Evolutionary conservation across 2,329 filamentous ascomycete genomes (phyloP).

Genomic region (Microdochium paspali): DNA sequence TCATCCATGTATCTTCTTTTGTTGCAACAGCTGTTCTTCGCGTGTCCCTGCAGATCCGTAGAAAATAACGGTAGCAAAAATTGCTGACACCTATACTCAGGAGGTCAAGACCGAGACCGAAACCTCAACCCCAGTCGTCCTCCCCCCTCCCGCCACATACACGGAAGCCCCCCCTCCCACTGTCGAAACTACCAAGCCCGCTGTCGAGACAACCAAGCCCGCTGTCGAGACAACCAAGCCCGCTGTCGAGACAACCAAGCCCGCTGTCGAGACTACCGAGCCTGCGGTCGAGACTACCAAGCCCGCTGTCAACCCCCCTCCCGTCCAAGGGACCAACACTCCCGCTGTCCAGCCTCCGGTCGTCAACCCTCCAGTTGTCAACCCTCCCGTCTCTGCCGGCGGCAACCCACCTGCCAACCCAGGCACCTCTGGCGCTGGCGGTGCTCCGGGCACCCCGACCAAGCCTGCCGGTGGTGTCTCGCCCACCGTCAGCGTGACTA

Average conservation of each 20-base stretch:
- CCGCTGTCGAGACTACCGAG: background rate
- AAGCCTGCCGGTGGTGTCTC: too few species aligned
- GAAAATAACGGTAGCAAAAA: too few species aligned
- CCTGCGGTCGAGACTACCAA: background rate
- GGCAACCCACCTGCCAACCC: background rate
- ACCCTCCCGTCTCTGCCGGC: background rate
- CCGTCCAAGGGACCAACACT: too few species aligned
- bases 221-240: background rate
- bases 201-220: constrained; percentile 1
- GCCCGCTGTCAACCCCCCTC: background rate
- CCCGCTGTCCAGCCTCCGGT: background rate
- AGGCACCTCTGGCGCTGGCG: background rate
- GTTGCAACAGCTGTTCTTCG: too few species aligned
- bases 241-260: background rate
- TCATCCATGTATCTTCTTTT: too few species aligned
- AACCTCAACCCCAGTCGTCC: constrained; percentile 10
- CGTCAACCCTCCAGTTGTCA: background rate
- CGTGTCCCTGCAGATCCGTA: too few species aligned
- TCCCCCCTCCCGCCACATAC: constrained; percentile 9
- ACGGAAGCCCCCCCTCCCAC: background rate
- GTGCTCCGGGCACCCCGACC: background rate
- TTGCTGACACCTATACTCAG: too few species aligned
- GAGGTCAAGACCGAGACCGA: too few species aligned
- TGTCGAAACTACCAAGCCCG: too few species aligned
- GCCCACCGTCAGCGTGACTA: background rate